Base-by-base conservation (phyloP, 1,139 yeast genomes). In the Arxiozyma bovina region DNA sequence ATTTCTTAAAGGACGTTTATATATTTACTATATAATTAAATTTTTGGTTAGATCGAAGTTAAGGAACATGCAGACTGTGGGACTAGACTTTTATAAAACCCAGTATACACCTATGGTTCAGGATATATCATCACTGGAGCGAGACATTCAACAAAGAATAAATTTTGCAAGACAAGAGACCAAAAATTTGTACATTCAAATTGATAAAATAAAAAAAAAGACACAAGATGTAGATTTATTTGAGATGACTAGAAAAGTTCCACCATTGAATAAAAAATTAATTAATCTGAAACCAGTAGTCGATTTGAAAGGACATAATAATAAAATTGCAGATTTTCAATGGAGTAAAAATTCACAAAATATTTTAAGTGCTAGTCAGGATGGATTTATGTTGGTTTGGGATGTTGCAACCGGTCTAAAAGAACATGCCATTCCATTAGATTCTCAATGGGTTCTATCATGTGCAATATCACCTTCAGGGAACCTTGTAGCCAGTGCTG, bases 361-460 rank as follows among this genome's bases (percentile, higher is more conserved):
- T 46, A 66, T 91, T 2, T 71, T 89, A 12, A 81, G 90, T 48
- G 89, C 90, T 0, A 83, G 94, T 41, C 96, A 88, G 66, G 97
- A 91, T 70, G 96, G 96, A 1, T 86, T 81, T 64, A 76, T 89
- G 75, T 76, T 91, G 50, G 70, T 89, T 38, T 91, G 97, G 97
- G 93, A 90, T 67, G 78, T 90, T 0, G 73, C 78, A 2, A 80
- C 88, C 0, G 93, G 93, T 2, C 74, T 79, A 60, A 91, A 91
- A 65, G 76, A 79, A 55, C 81, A 83, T 58, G 90, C 90, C 0
- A 80, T 90, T 20, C 77, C 80, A 7, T 70, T 85, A 55, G 86
- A 83, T 55, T 86, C 85, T 54, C 84, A 83, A 49, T 90, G 95
- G 88, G 89, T 87, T 1, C 75, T 88, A 54, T 73, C 88, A 1